phyloP scores from a whole-genome alignment of 139 green algal genomes.

The Picochlorum sp. region DNA sequence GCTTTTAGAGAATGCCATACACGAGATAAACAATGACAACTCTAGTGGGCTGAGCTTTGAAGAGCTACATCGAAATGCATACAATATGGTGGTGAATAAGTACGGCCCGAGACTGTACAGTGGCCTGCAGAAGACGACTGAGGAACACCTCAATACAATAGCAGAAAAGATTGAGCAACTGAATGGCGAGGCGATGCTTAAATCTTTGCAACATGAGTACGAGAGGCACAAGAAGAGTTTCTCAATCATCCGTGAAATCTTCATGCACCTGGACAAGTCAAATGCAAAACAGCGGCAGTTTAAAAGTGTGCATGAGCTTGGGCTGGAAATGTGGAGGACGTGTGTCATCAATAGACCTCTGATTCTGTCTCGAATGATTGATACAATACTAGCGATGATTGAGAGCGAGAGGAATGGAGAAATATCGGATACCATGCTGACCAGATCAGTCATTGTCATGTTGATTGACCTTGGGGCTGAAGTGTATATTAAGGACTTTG shows the following conservation, averaged over 20 bases:
- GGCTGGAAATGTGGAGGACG: constrained; percentile 86
- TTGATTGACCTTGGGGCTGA: constrained; percentile 76
- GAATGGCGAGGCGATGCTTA: constrained; percentile 73
- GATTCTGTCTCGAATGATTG: constrained; percentile 63
- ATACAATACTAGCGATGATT: constrained; percentile 64
- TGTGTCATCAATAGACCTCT: constrained; percentile 63
- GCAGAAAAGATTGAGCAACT: constrained; percentile 56
- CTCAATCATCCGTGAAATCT: constrained; percentile 95
- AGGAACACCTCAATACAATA: constrained; percentile 60
- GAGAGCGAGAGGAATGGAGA: constrained; percentile 73
- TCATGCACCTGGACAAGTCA: constrained; percentile 99
- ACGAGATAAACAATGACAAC: constrained; percentile 96
- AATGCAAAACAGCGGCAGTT: constrained; percentile 62
- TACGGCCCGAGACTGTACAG: constrained; percentile 87
- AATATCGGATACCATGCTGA: constrained; percentile 69
- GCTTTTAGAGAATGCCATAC: constrained; percentile 87
- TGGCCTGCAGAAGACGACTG: constrained; percentile 68
- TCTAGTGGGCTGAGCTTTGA: constrained; percentile 92
- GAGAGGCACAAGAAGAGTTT: constrained; percentile 88
- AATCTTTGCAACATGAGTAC: constrained; percentile 79
- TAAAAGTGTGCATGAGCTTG: constrained; percentile 78
- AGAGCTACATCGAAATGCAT: constrained; percentile 97
- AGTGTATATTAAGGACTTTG: constrained; percentile 89
- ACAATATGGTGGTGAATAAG: constrained; percentile 99
- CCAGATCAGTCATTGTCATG: constrained; percentile 79